Conservation (phyloP, 1,284 basidiomycete species). For the Megacollybia platyphylla region DNA sequence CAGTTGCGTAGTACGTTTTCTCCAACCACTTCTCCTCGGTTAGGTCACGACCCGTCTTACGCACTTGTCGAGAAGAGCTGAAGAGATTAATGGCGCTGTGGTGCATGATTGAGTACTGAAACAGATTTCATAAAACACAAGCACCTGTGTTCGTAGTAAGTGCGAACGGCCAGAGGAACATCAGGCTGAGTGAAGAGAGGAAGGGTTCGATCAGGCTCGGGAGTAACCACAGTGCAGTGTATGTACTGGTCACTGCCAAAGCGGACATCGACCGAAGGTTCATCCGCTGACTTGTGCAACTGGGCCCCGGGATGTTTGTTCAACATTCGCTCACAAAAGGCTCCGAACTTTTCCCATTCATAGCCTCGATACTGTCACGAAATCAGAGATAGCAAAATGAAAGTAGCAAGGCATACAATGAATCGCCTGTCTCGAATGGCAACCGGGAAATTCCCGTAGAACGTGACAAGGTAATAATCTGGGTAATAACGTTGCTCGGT, state of each 20-base stretch:
- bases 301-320: constrained; percentile 86
- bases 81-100: constrained; percentile 73
- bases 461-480: constrained; percentile 89
- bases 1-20: constrained; percentile 78
- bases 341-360: constrained; percentile 82
- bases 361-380: constrained; percentile 69
- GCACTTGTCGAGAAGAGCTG: constrained; percentile 62
- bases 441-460: constrained; percentile 82
- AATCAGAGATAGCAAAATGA: constrained; percentile 3
- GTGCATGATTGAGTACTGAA: not conserved
- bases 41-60: constrained; percentile 46
- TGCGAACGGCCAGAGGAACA: constrained; percentile 68
- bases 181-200: constrained; percentile 82
- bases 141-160: constrained; percentile 81
- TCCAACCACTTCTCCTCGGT: constrained; percentile 79
- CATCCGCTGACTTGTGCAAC: constrained; percentile 62
- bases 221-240: constrained; percentile 77
- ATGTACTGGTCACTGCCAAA: constrained; percentile 79
- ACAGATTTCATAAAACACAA: constrained; percentile 1
- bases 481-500: constrained; percentile 75
- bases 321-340: constrained; percentile 87
- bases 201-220: constrained; percentile 72
- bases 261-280: constrained; percentile 72
- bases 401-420: constrained; percentile 39
- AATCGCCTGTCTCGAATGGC: constrained; percentile 81